Conservation (phyloP, 1,284 basidiomycete species). For the Boletus chippewaensis region DNA sequence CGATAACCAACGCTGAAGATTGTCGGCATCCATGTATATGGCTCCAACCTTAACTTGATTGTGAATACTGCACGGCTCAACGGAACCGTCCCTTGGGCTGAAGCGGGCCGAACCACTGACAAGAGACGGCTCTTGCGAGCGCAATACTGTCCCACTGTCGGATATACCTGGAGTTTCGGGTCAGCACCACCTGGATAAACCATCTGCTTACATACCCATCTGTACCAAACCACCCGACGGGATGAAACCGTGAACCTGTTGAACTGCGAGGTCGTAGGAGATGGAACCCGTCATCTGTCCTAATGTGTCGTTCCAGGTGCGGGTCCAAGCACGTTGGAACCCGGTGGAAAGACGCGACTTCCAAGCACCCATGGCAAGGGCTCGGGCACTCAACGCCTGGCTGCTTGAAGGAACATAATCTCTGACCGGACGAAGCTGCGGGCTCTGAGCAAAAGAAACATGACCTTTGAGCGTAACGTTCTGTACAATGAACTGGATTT, state of each 20-base stretch:
- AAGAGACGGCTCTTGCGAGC: constrained; percentile 41
- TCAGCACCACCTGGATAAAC: constrained; percentile 6
- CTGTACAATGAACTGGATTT: constrained; percentile 43
- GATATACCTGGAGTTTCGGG: constrained; percentile 6
- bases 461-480: constrained; percentile 49
- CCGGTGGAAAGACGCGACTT: constrained; percentile 53
- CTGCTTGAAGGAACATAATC: constrained; percentile 20
- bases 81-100: constrained; percentile 48
- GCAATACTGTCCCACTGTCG: constrained; percentile 35
- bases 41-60: constrained; percentile 42
- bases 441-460: constrained; percentile 49
- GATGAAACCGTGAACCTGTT: constrained; percentile 43
- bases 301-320: constrained; percentile 63
- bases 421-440: constrained; percentile 30
- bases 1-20: constrained; percentile 21
- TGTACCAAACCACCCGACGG: constrained; percentile 14
- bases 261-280: constrained; percentile 45
- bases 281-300: constrained; percentile 53
- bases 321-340: constrained; percentile 52
- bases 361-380: constrained; percentile 47
- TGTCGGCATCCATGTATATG: constrained; percentile 45
- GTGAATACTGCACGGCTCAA: constrained; percentile 52
- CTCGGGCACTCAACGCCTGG: constrained; percentile 36
- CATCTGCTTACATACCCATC: constrained; percentile 25
- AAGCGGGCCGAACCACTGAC: constrained; percentile 48